These are phyloP conservation scores for Xylaria scruposa DNA, from an alignment of 495 filamentous ascomycete genomes.

Conservation along the genomic window DNA sequence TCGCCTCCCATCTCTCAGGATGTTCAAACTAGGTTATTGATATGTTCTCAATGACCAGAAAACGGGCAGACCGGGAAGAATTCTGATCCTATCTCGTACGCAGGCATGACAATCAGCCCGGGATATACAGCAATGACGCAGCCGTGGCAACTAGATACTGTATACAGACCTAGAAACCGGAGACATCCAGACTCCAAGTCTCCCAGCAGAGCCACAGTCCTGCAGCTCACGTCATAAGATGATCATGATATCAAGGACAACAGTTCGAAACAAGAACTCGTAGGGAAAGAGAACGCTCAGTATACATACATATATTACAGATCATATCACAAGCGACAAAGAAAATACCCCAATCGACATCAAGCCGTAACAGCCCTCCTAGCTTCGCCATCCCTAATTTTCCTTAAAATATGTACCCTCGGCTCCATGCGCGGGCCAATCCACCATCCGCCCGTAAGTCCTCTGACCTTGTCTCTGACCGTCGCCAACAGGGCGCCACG, in stretches of 20 bases:
- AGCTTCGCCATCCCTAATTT: slow-evolving; percentile 45
- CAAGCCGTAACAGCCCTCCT: slow-evolving; percentile 37
- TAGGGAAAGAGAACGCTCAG: not conserved
- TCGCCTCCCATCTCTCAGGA: no score
- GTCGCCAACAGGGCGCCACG: slow-evolving; percentile 39
- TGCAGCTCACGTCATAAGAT: not conserved
- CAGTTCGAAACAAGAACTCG: no score
- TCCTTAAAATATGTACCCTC: slow-evolving; percentile 62
- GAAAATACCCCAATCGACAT: not conserved
- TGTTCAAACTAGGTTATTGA: no score
- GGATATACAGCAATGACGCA: no score
- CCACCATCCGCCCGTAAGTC: slow-evolving; percentile 67
- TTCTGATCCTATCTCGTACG: no score
- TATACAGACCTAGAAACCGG: no score
- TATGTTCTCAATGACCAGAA: no score
- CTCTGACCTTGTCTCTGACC: slow-evolving; percentile 40
- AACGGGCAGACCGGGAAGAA: no score
- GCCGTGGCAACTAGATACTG: no score
- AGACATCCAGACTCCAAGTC: not conserved
- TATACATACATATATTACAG: slow-evolving; percentile 14
- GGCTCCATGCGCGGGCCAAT: slow-evolving; percentile 65
- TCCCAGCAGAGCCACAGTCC: not conserved
- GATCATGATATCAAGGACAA: not conserved
- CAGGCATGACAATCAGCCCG: no score
- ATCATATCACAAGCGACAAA: not conserved